Conservation (phyloP, 306 rosid genomes). For the Castanospermum australe region DNA sequence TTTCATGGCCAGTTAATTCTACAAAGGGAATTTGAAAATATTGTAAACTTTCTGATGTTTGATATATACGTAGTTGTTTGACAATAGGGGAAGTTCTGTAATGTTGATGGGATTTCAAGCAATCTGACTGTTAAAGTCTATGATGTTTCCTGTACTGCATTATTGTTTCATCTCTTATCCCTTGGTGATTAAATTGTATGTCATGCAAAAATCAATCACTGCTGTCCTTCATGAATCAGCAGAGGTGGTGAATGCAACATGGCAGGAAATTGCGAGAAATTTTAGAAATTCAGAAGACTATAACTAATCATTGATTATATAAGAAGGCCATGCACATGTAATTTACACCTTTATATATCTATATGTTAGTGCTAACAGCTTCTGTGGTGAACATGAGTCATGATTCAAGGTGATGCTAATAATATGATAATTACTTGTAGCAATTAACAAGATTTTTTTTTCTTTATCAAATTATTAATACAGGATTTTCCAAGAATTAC, state of each 20-base stretch:
- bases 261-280: background rate
- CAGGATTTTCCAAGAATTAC: no score
- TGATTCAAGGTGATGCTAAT: no score
- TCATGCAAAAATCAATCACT: background rate
- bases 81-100: background rate
- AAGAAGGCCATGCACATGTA: no score
- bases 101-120: background rate
- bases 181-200: background rate
- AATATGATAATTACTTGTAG: no score
- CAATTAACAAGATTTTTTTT: no score
- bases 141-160: background rate
- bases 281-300: background rate
- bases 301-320: no score
- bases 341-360: no score
- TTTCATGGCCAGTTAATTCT: conserved; percentile 34
- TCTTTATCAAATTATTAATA: no score
- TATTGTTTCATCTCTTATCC: background rate
- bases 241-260: no score
- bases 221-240: no score
- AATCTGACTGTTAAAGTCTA: background rate
- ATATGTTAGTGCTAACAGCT: no score
- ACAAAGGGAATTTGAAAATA: background rate
- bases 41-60: background rate
- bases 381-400: no score
- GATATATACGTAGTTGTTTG: background rate